Evolutionary conservation across 257 asterid species (phyloP).

Genomic region (Asclepias syriaca): DNA sequence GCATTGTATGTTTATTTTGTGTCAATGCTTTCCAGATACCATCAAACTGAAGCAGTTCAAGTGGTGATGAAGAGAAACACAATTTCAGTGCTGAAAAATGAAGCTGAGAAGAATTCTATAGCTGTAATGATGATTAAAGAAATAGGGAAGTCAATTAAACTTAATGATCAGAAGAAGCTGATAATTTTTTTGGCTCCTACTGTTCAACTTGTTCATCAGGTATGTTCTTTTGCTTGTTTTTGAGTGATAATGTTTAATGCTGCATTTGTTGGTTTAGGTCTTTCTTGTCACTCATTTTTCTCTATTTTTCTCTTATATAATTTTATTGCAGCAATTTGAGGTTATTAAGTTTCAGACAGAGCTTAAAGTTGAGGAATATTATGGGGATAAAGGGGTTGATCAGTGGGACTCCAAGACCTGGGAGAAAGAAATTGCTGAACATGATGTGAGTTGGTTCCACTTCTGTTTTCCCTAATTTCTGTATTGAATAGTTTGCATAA

Average conservation of each 20-base stretch:
- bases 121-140: conserved; percentile 72
- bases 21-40: conserved; percentile 29
- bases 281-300: not conserved
- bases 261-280: not conserved
- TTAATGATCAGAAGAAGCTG: conserved; percentile 42
- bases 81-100: conserved; percentile 59
- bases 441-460: conserved; percentile 51
- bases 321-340: conserved; percentile 52
- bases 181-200: conserved; percentile 77
- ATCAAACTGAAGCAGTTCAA: conserved; percentile 58
- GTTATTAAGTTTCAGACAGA: conserved; percentile 48
- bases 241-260: not conserved
- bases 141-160: conserved; percentile 45
- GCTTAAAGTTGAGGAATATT: conserved; percentile 67
- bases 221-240: conserved; percentile 9
- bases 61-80: conserved; percentile 79
- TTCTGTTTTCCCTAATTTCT: not conserved
- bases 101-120: conserved; percentile 49
- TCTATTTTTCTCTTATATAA: not conserved
- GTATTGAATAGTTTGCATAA: not conserved
- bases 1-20: not conserved
- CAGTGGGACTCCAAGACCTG: conserved; percentile 49
- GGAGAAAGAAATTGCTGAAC: conserved; percentile 52
- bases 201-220: conserved; percentile 87
- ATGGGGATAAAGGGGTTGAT: conserved; percentile 70